phyloP scores from a whole-genome alignment of 345 rosid species.

The Isatis tinctoria region DNA sequence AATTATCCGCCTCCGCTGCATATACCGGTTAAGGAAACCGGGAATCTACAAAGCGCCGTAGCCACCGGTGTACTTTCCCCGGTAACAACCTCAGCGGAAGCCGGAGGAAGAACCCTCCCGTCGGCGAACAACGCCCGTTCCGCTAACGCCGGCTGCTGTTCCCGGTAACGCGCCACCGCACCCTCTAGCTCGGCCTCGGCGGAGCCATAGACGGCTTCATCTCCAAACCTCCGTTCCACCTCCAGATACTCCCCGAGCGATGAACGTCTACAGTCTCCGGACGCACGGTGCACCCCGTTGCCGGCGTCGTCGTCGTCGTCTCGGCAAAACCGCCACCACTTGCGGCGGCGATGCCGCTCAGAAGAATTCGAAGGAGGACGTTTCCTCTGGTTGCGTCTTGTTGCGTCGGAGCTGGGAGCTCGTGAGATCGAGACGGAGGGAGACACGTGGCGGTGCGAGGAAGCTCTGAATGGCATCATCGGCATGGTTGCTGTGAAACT shows the following conservation, averaged over 20 bases:
- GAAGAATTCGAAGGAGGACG: conserved; percentile 32
- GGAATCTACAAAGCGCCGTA: conserved; percentile 52
- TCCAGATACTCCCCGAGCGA: conserved; percentile 88
- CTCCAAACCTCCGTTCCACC: conserved; percentile 85
- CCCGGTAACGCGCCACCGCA: conserved; percentile 30
- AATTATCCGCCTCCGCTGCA: conserved; percentile 58
- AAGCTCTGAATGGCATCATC: conserved; percentile 48
- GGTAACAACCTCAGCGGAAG: conserved; percentile 24
- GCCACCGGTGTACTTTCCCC: conserved; percentile 41
- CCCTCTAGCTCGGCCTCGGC: conserved; percentile 60
- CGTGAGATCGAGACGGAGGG: conserved; percentile 26
- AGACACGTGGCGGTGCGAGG: conserved; percentile 46
- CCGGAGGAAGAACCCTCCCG: conserved; percentile 83
- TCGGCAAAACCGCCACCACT: conserved; percentile 89
- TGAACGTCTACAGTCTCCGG: conserved; percentile 47
- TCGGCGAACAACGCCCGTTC: conserved; percentile 69
- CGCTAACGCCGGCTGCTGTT: conserved; percentile 29
- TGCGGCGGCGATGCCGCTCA: conserved; percentile 46
- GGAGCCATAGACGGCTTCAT: conserved; percentile 46
- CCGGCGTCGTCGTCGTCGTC: conserved; percentile 38
- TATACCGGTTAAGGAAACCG: conserved; percentile 69
- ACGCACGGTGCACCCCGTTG: background rate
- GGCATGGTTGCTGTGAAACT: conserved; percentile 56
- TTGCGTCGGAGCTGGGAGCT: conserved; percentile 8
- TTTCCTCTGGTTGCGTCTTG: conserved; percentile 20